phyloP scores from a whole-genome alignment of 2,329 filamentous ascomycete genomes.

The Colletotrichum phormii region DNA sequence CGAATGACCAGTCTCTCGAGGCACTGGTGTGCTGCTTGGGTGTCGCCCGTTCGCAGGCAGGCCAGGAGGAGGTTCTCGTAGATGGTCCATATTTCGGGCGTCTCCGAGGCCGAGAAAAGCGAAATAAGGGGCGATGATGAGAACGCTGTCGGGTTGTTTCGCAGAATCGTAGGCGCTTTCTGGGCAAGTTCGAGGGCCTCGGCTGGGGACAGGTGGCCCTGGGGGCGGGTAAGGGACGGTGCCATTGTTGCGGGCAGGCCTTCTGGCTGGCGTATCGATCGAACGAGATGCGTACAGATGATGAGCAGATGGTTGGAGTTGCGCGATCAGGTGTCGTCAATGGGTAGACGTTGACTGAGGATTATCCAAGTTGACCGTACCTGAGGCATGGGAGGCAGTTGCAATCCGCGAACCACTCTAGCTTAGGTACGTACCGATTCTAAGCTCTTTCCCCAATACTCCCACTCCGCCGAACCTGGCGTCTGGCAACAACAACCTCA shows the following conservation, averaged over 20 bases:
- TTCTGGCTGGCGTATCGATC: neutral
- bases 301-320: neutral
- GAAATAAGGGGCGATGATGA: conserved; percentile 65
- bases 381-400: neutral
- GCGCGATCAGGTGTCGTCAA: neutral
- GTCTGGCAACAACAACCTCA: neutral
- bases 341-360: neutral
- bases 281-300: neutral
- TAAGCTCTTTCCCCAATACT: neutral
- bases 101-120: conserved; percentile 71
- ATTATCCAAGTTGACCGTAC: neutral
- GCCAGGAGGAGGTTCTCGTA: conserved; percentile 90
- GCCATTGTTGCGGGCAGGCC: conserved; percentile 52
- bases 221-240: conserved; percentile 66
- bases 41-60: conserved; percentile 86
- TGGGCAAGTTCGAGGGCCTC: conserved; percentile 70
- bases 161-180: conserved; percentile 68
- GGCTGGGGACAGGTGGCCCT: conserved; percentile 66
- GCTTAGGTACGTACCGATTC: neutral
- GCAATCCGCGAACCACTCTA: neutral
- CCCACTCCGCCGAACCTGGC: neutral
- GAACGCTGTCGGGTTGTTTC: conserved; percentile 64
- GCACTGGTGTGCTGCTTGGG: conserved; percentile 79
- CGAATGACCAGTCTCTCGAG: conserved; percentile 81
- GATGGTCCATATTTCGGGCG: conserved; percentile 82